Evolutionary conservation across 23 red algal species (phyloP).

Genomic region (Gracilaria domingensis): DNA sequence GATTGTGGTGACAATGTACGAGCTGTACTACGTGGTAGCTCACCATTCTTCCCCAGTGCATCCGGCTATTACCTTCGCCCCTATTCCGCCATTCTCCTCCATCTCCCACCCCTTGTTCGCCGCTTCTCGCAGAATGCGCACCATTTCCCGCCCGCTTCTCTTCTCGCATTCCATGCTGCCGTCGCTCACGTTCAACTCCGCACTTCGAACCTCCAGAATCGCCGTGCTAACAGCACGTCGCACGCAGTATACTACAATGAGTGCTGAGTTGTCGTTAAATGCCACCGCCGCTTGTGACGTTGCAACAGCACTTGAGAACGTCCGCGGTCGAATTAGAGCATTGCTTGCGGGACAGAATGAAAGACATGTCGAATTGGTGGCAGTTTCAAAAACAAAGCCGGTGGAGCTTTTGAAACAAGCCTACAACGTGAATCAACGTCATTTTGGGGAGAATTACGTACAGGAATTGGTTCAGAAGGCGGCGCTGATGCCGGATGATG

Average conservation of each 20-base stretch:
- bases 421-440: constrained; percentile 78
- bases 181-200: background rate
- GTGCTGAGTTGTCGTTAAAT: background rate
- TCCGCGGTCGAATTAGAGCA: constrained; percentile 51
- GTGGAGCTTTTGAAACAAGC: constrained; percentile 58
- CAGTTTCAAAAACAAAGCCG: constrained; percentile 94
- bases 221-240: background rate
- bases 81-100: background rate
- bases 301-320: constrained; percentile 16
- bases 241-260: background rate
- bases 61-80: too few species aligned
- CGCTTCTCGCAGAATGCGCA: background rate
- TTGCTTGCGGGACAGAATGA: background rate
- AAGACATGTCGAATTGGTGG: constrained; percentile 69
- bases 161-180: background rate
- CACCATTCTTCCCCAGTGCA: too few species aligned
- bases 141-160: background rate
- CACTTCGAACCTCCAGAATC: background rate
- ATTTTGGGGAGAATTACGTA: constrained; percentile 99
- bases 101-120: background rate
- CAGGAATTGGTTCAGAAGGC: constrained; percentile 93
- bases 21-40: too few species aligned
- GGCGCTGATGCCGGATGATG: constrained; percentile 52
- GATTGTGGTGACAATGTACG: too few species aligned
- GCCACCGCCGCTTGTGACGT: constrained; percentile 10